Conservation (phyloP, 257 asterid genomes). For the Plantago ovata region DNA sequence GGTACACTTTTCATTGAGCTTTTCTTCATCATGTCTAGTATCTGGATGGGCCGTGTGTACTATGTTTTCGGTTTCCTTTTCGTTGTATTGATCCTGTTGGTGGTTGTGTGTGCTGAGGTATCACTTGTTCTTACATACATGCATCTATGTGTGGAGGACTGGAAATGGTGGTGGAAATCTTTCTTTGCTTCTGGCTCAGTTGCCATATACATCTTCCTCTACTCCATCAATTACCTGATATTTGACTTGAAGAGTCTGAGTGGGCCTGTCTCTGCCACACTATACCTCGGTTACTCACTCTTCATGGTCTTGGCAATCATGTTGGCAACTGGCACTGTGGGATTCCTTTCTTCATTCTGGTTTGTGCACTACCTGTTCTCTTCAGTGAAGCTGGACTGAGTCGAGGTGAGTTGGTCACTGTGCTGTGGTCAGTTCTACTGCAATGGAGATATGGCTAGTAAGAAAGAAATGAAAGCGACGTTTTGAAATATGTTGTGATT, state of each 20-base stretch:
- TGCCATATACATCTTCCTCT: conserved; percentile 68
- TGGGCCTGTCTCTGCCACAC: conserved; percentile 82
- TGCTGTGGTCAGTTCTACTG: conserved; percentile 6
- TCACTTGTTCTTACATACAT: conserved; percentile 84
- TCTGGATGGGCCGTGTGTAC: conserved; percentile 91
- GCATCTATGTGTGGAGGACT: conserved; percentile 92
- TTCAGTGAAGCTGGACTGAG: conserved; percentile 78
- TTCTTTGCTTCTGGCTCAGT: conserved; percentile 89
- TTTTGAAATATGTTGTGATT: conserved; percentile 19
- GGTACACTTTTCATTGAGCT: conserved; percentile 95
- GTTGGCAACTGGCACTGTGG: conserved; percentile 89
- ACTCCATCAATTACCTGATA: conserved; percentile 62
- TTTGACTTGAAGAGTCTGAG: conserved; percentile 82
- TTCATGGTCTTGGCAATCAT: conserved; percentile 78
- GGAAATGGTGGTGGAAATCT: conserved; percentile 98
- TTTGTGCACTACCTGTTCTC: conserved; percentile 88
- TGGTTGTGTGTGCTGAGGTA: conserved; percentile 86
- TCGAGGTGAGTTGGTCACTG: background rate
- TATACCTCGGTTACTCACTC: conserved; percentile 78
- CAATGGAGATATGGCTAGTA: conserved; percentile 14
- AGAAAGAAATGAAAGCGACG: conserved; percentile 21
- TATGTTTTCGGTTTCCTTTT: conserved; percentile 82
- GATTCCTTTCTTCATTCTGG: conserved; percentile 86
- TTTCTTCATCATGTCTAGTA: conserved; percentile 87
- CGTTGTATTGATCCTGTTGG: conserved; percentile 57